These are phyloP conservation scores for Cladosporium sp. DNA, from an alignment of 2,329 filamentous ascomycete species.

Conservation along the genomic window DNA sequence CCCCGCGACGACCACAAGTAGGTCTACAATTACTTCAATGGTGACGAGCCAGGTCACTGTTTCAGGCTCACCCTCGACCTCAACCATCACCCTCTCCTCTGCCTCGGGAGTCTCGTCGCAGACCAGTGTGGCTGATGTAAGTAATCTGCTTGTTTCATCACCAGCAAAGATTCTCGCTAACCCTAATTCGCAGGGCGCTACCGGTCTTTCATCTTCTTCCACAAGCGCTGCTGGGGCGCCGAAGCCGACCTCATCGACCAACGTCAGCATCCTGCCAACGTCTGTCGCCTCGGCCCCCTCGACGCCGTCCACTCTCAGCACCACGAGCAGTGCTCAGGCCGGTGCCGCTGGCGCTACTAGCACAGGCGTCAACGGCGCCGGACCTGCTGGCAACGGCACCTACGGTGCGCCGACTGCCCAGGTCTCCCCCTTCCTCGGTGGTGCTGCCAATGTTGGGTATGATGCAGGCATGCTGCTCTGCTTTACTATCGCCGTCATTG, in stretches of 20 bases:
- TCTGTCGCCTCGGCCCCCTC: not conserved
- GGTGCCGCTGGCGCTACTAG: constrained; percentile 13
- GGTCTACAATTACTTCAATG: not conserved
- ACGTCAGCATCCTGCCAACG: not conserved
- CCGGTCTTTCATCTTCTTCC: constrained; percentile 3
- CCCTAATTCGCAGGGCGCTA: constrained; percentile 11
- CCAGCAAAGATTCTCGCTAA: constrained; percentile 2
- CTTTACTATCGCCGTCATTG: constrained; percentile 16
- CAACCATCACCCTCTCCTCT: not conserved
- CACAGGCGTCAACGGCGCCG: constrained; percentile 6
- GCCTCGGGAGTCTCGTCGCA: not conserved
- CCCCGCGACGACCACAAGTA: constrained; percentile 1
- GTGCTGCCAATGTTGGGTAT: constrained; percentile 6
- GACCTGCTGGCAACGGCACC: constrained; percentile 14
- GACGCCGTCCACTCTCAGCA: not conserved
- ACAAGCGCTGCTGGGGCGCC: not conserved
- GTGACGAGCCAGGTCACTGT: constrained; percentile 10
- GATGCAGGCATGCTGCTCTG: constrained; percentile 14
- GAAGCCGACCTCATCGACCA: not conserved
- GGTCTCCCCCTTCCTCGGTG: constrained; percentile 14
- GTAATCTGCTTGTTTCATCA: not conserved
- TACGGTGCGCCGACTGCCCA: constrained; percentile 10
- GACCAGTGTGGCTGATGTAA: constrained; percentile 13
- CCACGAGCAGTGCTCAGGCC: constrained; percentile 12
- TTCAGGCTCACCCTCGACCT: not conserved